These are phyloP conservation scores for Ammopiptanthus mongolicus DNA, from an alignment of 306 rosid species.

Conservation along the genomic window DNA sequence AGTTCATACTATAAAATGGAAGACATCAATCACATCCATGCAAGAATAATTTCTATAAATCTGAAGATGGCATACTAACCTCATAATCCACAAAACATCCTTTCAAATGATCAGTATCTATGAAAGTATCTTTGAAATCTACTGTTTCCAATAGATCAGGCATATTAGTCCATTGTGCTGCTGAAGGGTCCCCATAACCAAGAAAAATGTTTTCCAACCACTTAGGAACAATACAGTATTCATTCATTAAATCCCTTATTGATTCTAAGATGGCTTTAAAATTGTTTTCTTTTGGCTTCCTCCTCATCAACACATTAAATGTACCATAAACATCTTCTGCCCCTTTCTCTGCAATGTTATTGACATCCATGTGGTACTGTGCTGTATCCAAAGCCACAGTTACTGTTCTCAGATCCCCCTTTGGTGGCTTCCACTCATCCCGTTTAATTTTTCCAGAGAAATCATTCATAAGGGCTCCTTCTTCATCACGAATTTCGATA, in stretches of 20 bases:
- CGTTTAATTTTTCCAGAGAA: conserved; percentile 85
- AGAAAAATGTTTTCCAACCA: conserved; percentile 89
- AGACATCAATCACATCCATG: conserved; percentile 1
- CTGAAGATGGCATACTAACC: conserved; percentile 44
- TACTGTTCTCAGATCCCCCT: conserved; percentile 92
- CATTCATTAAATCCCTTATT: conserved; percentile 95
- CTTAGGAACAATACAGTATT: conserved; percentile 93
- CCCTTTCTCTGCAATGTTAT: conserved; percentile 83
- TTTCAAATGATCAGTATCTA: conserved; percentile 76
- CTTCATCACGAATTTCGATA: conserved; percentile 88
- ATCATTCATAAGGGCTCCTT: conserved; percentile 95
- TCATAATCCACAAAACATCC: conserved; percentile 66
- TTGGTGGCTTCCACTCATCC: conserved; percentile 99
- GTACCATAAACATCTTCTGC: conserved; percentile 92
- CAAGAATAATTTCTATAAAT: neutral
- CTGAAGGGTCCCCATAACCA: conserved; percentile 97
- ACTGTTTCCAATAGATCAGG: conserved; percentile 85
- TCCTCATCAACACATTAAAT: conserved; percentile 87
- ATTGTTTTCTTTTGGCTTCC: conserved; percentile 98
- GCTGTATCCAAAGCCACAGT: conserved; percentile 97
- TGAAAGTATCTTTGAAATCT: conserved; percentile 94
- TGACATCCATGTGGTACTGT: conserved; percentile 97
- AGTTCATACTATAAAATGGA: conserved; percentile 2
- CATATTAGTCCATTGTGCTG: conserved; percentile 97
- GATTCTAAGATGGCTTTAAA: conserved; percentile 97